Percentiles rank a stretch among this genome's conserved stretches.
Conservation (phyloP, 495 filamentous ascomycete genomes). For the Daldinia loculata region DNA sequence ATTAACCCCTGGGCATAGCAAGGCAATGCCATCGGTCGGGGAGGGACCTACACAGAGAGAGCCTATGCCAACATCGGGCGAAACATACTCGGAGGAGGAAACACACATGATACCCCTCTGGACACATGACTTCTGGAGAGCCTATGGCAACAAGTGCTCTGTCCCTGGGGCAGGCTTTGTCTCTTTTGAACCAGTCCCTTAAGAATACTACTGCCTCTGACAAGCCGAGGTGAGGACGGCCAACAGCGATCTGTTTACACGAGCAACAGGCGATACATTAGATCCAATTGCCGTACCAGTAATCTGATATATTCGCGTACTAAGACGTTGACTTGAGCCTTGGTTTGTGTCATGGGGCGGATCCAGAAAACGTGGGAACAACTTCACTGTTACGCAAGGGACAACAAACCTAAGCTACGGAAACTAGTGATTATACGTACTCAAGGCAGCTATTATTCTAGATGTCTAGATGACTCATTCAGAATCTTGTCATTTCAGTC, state of each 20-base stretch:
- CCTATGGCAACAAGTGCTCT: slow-evolving; percentile 26
- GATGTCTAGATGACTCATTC: not conserved
- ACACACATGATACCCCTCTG: slow-evolving; percentile 19
- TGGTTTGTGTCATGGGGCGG: not conserved
- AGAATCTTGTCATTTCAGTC: not conserved
- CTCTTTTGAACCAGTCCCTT: slow-evolving; percentile 8
- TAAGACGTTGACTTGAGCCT: not conserved
- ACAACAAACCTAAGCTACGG: not conserved
- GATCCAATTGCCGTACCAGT: too few relatives aligned
- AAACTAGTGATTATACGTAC: not conserved
- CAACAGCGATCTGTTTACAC: not conserved
- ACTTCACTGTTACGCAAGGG: not conserved
- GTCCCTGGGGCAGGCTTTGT: slow-evolving; percentile 10
- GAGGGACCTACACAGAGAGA: not conserved
- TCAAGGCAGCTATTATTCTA: not conserved
- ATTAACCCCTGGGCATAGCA: not conserved
- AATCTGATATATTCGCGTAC: too few relatives aligned
- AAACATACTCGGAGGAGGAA: slow-evolving; percentile 16
- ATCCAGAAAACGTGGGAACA: not conserved
- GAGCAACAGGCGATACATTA: not conserved
- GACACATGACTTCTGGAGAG: slow-evolving; percentile 26
- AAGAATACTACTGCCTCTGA: not conserved
- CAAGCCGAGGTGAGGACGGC: not conserved
- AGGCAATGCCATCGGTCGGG: not conserved
- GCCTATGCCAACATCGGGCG: not conserved